Base-by-base conservation (phyloP, 768 basidiomycete species). In the Tricholomella constricta region DNA sequence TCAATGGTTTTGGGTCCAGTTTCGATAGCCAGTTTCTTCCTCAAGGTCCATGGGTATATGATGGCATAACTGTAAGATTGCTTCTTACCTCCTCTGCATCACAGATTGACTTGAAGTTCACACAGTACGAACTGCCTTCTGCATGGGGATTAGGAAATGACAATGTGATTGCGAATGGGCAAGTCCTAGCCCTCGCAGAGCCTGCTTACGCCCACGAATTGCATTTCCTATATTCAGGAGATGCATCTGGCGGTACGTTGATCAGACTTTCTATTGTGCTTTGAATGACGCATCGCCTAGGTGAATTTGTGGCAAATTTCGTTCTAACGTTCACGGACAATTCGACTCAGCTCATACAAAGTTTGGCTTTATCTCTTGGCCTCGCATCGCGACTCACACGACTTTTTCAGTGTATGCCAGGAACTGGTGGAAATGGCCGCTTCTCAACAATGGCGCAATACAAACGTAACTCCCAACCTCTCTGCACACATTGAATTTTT, bases 141-240 rank as follows among this genome's bases (percentile, higher is more conserved):
- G 45, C 59, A 1, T 79, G 79, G 77, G 77, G 77, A n/a, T 34
- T 40, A 10, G 59, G 51, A 7, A 36, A 65, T 15, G 80, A 83
- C 55, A 83, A 83, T 50, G 64, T 79, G 22, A 60, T 81, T 25
- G 69, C 77, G 14, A 54, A 72, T 6, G 71, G 72, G 2, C 81
- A 83, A 52, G 62, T 72, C 4, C 45, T 82, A 11, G 52, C 64
- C 6, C 62, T 77, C 17, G 48, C 61, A 7, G 46, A 62, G 0
- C 61, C 67, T n/a, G 71, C 69, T 0, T 70, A 63, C 53, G 67
- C 73, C 1, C 81, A 82, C 52, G 71, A 81, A 52, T 60, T 83
- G 22, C 78, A 81, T 51, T 67, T 80, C 45, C 55, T 81, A 10
- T 81, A 81, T 56, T 69, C 77, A 19, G 77, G 75, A 22, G 77